These are phyloP conservation scores for Phoma herbarum DNA, from an alignment of 2,329 filamentous ascomycete species.

Conservation along the genomic window DNA sequence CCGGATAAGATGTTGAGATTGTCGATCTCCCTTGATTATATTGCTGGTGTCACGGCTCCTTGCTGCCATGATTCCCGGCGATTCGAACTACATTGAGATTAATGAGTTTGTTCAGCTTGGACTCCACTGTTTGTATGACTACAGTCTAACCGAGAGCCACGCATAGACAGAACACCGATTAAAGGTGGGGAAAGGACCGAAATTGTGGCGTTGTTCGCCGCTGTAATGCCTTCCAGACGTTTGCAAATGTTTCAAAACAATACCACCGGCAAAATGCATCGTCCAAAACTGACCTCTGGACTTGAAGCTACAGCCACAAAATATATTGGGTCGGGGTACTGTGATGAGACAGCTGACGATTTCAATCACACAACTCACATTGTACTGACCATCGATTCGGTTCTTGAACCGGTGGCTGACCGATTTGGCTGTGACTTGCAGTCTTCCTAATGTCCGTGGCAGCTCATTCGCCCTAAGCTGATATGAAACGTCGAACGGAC, in stretches of 20 bases:
- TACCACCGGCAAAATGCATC: slow-evolving; percentile 12
- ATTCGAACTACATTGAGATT: slow-evolving; percentile 1
- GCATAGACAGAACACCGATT: background rate
- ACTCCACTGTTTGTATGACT: slow-evolving; percentile 1
- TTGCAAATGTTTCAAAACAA: slow-evolving; percentile 6
- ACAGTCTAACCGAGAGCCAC: background rate
- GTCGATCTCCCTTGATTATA: slow-evolving; percentile 6
- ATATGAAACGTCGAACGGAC: slow-evolving; percentile 3
- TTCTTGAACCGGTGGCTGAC: background rate
- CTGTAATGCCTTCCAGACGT: background rate
- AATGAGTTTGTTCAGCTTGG: background rate
- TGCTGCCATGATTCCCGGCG: background rate
- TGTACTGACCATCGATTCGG: background rate
- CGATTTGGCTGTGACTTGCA: background rate
- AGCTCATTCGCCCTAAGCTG: background rate
- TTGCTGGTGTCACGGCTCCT: background rate
- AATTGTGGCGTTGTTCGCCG: background rate
- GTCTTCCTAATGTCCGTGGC: background rate
- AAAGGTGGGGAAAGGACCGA: slow-evolving; percentile 11
- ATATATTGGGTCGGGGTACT: background rate
- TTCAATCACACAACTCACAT: background rate
- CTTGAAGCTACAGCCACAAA: background rate
- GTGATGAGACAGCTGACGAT: background rate
- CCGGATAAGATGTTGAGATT: slow-evolving; percentile 13
- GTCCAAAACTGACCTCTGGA: background rate